A percentile compares a stretch with the other conserved stretches of the same genome.
These are phyloP conservation scores for Mycena vitilis DNA, from an alignment of 768 basidiomycete genomes.

Conservation along the genomic window DNA sequence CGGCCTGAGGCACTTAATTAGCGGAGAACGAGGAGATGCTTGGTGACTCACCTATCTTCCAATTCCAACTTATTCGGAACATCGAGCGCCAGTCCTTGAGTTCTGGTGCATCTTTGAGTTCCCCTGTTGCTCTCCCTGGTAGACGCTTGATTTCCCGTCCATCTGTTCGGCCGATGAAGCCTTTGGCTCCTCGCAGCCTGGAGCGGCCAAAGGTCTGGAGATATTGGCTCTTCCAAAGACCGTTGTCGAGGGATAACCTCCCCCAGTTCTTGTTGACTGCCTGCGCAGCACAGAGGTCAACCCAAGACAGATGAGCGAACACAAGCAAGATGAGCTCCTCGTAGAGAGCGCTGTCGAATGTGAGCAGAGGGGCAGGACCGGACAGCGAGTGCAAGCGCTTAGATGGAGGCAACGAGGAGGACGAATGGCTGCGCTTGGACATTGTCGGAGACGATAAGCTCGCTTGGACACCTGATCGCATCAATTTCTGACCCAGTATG, in stretches of 20 bases:
- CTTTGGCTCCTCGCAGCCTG: constrained; percentile 75
- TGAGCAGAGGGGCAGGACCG: constrained; percentile 38
- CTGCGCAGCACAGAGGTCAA: constrained; percentile 76
- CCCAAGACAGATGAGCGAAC: constrained; percentile 75
- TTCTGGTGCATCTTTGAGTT: constrained; percentile 55
- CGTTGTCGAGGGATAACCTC: constrained; percentile 74
- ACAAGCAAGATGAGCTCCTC: constrained; percentile 83
- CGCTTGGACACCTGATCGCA: not conserved
- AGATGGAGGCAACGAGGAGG: constrained; percentile 61
- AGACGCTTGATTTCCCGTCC: constrained; percentile 69
- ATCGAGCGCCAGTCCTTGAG: constrained; percentile 85
- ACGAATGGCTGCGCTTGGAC: constrained; percentile 65
- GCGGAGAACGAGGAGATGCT: constrained; percentile 30
- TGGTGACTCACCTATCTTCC: constrained; percentile 71
- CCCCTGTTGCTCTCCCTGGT: constrained; percentile 59
- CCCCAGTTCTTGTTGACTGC: constrained; percentile 73
- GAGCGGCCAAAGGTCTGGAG: constrained; percentile 72
- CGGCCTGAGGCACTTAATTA: constrained; percentile 60
- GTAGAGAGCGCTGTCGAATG: constrained; percentile 70
- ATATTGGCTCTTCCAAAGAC: constrained; percentile 80
- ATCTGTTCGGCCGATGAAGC: constrained; percentile 66
- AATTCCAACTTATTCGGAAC: constrained; percentile 87
- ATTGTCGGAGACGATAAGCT: constrained; percentile 44
- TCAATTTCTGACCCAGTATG: not conserved
- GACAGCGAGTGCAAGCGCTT: constrained; percentile 62